Evolutionary conservation across 1,139 yeast species (phyloP).

Genomic region (Pichia sp.): DNA sequence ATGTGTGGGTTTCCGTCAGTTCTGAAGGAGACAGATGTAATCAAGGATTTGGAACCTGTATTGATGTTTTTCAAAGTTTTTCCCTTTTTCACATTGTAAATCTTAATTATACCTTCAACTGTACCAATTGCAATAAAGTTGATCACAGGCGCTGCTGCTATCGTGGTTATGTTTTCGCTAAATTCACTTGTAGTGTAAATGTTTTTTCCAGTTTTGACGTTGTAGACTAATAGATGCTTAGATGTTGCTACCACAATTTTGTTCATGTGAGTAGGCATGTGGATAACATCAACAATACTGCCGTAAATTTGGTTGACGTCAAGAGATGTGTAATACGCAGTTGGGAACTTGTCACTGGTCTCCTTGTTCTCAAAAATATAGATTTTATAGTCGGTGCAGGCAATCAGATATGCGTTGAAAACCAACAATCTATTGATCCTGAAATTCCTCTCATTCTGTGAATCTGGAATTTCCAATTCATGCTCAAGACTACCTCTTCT

Average conservation of each 20-base stretch:
- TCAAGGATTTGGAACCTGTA: conserved; percentile 49
- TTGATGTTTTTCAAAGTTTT: conserved; percentile 53
- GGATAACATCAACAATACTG: conserved; percentile 62
- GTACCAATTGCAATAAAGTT: conserved; percentile 82
- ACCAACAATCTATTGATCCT: conserved; percentile 49
- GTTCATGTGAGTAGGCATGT: conserved; percentile 90
- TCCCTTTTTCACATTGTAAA: conserved; percentile 70
- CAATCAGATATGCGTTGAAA: conserved; percentile 80
- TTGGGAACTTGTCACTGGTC: conserved; percentile 43
- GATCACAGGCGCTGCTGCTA: conserved; percentile 81
- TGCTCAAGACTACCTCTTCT: conserved; percentile 76
- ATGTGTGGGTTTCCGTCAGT: conserved; percentile 87
- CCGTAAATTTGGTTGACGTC: conserved; percentile 62
- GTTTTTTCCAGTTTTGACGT: conserved; percentile 74
- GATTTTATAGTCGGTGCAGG: conserved; percentile 51
- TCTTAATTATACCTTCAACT: conserved; percentile 57
- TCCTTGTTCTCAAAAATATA: conserved; percentile 59
- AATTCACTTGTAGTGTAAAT: conserved; percentile 58
- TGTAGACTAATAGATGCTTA: conserved; percentile 56
- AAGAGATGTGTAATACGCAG: conserved; percentile 65
- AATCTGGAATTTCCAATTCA: conserved; percentile 39
- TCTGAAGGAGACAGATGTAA: conserved; percentile 79
- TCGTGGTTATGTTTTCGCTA: conserved; percentile 50
- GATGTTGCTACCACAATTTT: conserved; percentile 76
- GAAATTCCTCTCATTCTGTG: conserved; percentile 30